Evolutionary conservation across 352 stramenopile species (phyloP), one percentile per base, ranked within the genome.

Genomic region (Pythium oligandrum): DNA sequence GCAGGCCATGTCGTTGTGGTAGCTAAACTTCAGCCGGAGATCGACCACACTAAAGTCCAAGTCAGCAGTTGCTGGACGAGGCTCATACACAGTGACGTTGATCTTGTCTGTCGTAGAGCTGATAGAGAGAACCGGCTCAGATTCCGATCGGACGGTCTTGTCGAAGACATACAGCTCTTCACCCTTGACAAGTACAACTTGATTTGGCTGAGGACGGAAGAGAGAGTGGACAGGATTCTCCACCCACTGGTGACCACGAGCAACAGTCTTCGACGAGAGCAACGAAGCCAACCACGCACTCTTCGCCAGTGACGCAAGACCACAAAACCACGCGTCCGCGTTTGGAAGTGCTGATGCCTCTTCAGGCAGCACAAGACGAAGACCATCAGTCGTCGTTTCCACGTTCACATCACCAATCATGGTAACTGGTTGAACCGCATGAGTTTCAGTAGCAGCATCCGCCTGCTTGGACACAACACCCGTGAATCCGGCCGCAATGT

Each of bases 221-320:
- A 93, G 51, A 38, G 70, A 53, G 11, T 65, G 57, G 11, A 91
- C 68, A 5, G 79, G 74, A 58, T 93, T 95, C 6, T 59, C 55
- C 6, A 90, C 64, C 78, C 83, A 95, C 55, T 85, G 80, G 35
- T 77, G 77, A 2, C 70, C 73, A 11, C 70, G 63, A 4, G 75
- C 68, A 17, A 93, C 54, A 47, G 71, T 68, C 35, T 68, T 59
- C 12, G 78, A 79, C 8, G 77, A 74, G 11, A 93, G 63, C 11
- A 92, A 51, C 32, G 63, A 63, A 17, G 49, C 52, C 7, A 93
- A 55, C 79, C 80, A 90, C 4, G 76, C 66, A 45, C 69, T 76
- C 44, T 75, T 68, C 17, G 49, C 63, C 12, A 73, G 55, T 4
- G 66, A 67, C 5, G 50, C 48, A 1, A 73, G 60, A n/a, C 86